Evolutionary conservation across 2,329 filamentous ascomycete genomes (phyloP).

Genomic region (Diaporthe citriasiana): DNA sequence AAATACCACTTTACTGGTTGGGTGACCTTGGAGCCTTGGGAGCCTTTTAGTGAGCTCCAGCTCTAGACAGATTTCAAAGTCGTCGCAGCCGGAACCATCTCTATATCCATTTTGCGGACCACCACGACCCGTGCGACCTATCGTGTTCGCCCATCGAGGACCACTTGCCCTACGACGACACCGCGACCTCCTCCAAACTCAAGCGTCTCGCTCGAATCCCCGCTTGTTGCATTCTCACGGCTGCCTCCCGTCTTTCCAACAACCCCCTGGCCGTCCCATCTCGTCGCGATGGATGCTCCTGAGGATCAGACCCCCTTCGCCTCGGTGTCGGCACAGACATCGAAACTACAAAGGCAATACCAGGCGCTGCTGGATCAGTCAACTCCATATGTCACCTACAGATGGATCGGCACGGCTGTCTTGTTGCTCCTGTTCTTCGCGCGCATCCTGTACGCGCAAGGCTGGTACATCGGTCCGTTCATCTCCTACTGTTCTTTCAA

Average conservation of each 20-base stretch:
- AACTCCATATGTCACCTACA: conserved; percentile 88
- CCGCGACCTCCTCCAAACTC: not conserved
- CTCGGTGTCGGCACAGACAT: conserved; percentile 88
- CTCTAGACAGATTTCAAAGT: conserved; percentile 40
- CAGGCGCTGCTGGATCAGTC: conserved; percentile 95
- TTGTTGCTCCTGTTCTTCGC: conserved; percentile 86
- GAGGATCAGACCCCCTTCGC: conserved; percentile 94
- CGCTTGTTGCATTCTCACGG: not conserved
- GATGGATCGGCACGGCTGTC: conserved; percentile 88
- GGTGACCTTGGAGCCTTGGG: conserved; percentile 16
- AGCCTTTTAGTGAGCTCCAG: conserved; percentile 28
- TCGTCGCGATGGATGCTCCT: conserved; percentile 79
- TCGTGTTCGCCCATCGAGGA: conserved; percentile 12
- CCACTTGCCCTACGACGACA: conserved; percentile 31
- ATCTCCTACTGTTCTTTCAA: not conserved
- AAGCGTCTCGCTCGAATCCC: conserved; percentile 1
- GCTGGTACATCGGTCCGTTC: conserved; percentile 94
- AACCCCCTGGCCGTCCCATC: conserved; percentile 3
- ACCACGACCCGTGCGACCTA: conserved; percentile 40
- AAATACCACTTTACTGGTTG: conserved; percentile 12
- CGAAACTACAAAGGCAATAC: conserved; percentile 85
- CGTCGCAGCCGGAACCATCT: conserved; percentile 29
- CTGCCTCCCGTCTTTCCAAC: conserved; percentile 6
- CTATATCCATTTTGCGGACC: conserved; percentile 28
- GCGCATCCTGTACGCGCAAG: conserved; percentile 91